Evolutionary conservation across 2,329 filamentous ascomycete species (phyloP), one percentile per base, ranked within the genome.

Genomic region (Venturia aucupariae): DNA sequence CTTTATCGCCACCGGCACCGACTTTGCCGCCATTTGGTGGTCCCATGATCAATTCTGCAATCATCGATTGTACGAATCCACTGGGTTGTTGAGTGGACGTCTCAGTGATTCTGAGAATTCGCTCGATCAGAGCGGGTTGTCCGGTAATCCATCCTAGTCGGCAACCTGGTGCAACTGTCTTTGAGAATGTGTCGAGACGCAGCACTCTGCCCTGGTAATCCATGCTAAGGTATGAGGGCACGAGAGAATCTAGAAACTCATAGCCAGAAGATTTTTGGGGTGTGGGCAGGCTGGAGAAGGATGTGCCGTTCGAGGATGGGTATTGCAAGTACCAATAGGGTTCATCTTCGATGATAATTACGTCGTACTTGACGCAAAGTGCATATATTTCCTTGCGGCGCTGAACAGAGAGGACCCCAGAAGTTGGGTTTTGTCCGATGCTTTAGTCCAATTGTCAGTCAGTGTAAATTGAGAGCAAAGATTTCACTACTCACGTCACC

Each of bases 281-380:
- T 66, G 67, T 74, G 64, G 69, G 73, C 7, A 44, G n/a, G 24
- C n/a, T 32, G 4, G 66, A 66, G 66, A 27, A 61, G 42, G 69
- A 69, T 67, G 72, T 71, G 66, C 32, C 61, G 42, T 69, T 70
- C 67, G 72, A 71, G 0, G 89, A 89, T 0, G 91, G 90, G 75
- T 85, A 97, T 74, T 97, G 93, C 10, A 97, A 81, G 74, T 94
- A 93, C 90, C 91, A 97, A 78, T 97, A 97, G 6, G 93, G 93
- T 67, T 97, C 92, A 70, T 97, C 93, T 75, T 97, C 93, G 67
- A 95, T 78, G 68, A 97, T 96, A 71, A 97, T 84, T 67, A 97
- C 84, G 74, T 97, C 92, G 77, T 90, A 96, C 72, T 88, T 84
- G 73, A 86, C 86, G 76, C 90, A 94, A 17, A 97, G 74, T 22